Conservation (phyloP, 768 basidiomycete genomes). For the Termitomyces bulborhizus region DNA sequence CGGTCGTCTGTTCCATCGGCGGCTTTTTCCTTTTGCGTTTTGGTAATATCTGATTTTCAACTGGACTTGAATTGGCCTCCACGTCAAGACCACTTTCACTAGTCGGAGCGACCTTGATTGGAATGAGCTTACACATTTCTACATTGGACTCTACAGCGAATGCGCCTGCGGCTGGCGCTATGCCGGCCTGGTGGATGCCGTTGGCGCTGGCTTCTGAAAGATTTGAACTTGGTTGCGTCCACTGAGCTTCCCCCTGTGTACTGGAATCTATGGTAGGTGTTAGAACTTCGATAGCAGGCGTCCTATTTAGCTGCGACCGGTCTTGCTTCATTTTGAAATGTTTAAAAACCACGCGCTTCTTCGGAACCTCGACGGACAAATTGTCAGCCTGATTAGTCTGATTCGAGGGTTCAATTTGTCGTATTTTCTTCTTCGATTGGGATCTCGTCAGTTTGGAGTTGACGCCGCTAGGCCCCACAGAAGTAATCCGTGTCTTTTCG, state of each 20-base stretch:
- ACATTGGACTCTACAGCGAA: not conserved
- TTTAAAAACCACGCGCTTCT: not conserved
- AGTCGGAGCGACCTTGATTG: not conserved
- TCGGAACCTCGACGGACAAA: not conserved
- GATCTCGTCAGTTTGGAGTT: not conserved
- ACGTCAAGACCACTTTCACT: too few relatives aligned
- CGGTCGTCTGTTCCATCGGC: not conserved
- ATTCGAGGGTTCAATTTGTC: not conserved
- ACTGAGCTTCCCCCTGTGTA: not conserved
- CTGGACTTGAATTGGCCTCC: not conserved
- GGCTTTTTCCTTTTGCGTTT: not conserved
- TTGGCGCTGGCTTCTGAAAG: too few relatives aligned
- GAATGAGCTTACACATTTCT: not conserved
- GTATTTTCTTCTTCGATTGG: not conserved
- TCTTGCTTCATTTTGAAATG: too few relatives aligned
- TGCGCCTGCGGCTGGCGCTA: not conserved
- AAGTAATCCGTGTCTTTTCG: not conserved
- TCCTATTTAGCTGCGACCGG: not conserved
- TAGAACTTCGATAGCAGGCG: not conserved
- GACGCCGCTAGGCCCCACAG: not conserved
- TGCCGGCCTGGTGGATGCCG: not conserved
- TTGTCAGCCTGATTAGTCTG: not conserved
- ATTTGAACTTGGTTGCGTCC: not conserved
- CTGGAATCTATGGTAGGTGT: not conserved
- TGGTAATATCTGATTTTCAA: not conserved